A percentile compares a stretch with the other conserved stretches of the same genome.
phyloP scores from a whole-genome alignment of 2,329 filamentous ascomycete genomes.

The Fusarium globosum region DNA sequence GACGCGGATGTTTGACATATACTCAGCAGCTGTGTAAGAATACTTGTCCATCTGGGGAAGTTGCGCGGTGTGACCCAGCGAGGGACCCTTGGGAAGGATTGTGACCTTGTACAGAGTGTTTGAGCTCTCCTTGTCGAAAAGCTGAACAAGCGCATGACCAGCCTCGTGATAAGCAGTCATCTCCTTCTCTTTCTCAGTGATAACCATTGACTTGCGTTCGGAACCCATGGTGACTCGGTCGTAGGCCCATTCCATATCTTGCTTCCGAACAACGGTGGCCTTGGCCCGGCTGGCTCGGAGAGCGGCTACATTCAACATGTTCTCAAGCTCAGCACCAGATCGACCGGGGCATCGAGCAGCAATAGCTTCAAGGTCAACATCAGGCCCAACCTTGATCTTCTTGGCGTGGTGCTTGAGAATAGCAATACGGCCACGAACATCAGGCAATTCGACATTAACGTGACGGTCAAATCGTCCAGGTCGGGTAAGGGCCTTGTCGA shows the following conservation, averaged over 20 bases:
- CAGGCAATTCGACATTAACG: slow-evolving; percentile 87
- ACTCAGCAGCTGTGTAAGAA: slow-evolving; percentile 86
- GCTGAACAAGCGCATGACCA: slow-evolving; percentile 89
- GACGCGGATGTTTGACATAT: slow-evolving; percentile 82
- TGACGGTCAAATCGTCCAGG: slow-evolving; percentile 97
- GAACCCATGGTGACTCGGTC: slow-evolving; percentile 98
- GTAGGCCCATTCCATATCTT: slow-evolving; percentile 96
- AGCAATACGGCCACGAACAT: slow-evolving; percentile 90
- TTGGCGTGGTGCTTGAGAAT: slow-evolving; percentile 95
- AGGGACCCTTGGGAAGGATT: slow-evolving; percentile 89
- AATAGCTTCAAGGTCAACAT: slow-evolving; percentile 86
- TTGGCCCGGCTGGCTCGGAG: slow-evolving; percentile 93
- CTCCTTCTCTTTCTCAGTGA: slow-evolving; percentile 92
- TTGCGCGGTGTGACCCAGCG: slow-evolving; percentile 87
- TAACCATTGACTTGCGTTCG: slow-evolving; percentile 88
- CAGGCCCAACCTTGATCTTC: slow-evolving; percentile 82
- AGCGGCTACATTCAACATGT: slow-evolving; percentile 95
- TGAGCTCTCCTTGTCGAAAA: slow-evolving; percentile 78
- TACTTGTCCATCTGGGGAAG: slow-evolving; percentile 94
- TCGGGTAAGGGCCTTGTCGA: slow-evolving; percentile 94
- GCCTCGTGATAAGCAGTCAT: slow-evolving; percentile 98
- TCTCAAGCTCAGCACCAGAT: slow-evolving; percentile 95
- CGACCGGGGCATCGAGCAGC: slow-evolving; percentile 91
- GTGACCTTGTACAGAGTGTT: slow-evolving; percentile 95
- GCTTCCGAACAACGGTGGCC: slow-evolving; percentile 76